phyloP scores from a whole-genome alignment of 495 filamentous ascomycete species.

The Lophium mytilinum region DNA sequence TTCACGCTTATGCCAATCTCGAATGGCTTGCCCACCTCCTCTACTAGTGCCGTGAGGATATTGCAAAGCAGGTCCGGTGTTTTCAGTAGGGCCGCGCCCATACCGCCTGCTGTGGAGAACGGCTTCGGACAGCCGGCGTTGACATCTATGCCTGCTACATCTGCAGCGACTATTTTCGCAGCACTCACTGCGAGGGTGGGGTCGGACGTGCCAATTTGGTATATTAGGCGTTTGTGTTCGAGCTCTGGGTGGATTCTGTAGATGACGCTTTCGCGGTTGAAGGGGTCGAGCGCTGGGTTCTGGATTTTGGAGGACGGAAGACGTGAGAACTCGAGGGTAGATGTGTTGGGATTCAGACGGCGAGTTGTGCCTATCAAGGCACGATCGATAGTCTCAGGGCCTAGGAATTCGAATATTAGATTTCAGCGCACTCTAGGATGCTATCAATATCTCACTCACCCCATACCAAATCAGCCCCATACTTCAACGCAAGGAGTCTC shows the following conservation, averaged over 20 bases:
- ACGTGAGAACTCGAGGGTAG: slow-evolving; percentile 75
- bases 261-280: slow-evolving; percentile 60
- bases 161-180: slow-evolving; percentile 68
- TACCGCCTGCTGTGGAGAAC: slow-evolving; percentile 82
- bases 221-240: slow-evolving; percentile 68
- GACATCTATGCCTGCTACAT: slow-evolving; percentile 91
- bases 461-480: slow-evolving; percentile 96
- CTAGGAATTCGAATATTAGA: slow-evolving; percentile 29
- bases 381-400: slow-evolving; percentile 87
- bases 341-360: slow-evolving; percentile 62
- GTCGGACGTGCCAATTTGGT: slow-evolving; percentile 81
- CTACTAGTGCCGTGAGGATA: slow-evolving; percentile 74
- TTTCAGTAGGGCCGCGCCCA: slow-evolving; percentile 84
- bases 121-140: slow-evolving; percentile 97
- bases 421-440: background rate
- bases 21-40: slow-evolving; percentile 62
- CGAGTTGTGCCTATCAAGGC: slow-evolving; percentile 79
- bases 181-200: slow-evolving; percentile 76
- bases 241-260: slow-evolving; percentile 71
- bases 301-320: slow-evolving; percentile 62
- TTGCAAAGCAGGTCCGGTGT: slow-evolving; percentile 73
- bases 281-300: slow-evolving; percentile 31
- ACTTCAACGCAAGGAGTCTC: slow-evolving; percentile 77
- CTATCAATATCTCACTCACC: slow-evolving; percentile 39
- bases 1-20: slow-evolving; percentile 92